Percentiles rank a stretch among this genome's conserved stretches.
Evolutionary conservation across 2,329 filamentous ascomycete genomes (phyloP).

Genomic region (Colletotrichum lini): DNA sequence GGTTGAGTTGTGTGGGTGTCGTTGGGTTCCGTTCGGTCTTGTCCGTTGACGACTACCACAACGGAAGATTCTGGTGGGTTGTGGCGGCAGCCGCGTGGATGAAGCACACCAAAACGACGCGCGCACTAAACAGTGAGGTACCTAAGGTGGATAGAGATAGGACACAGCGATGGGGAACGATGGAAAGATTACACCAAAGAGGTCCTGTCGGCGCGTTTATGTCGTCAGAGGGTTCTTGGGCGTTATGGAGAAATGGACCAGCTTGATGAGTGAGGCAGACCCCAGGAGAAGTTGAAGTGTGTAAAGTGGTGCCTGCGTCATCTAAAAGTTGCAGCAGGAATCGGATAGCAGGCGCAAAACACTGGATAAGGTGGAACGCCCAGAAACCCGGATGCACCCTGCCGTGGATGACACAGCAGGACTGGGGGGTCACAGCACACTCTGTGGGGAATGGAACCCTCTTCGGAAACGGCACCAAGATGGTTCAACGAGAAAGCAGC

Average conservation of each 20-base stretch:
- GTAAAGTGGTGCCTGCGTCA: conserved; percentile 30
- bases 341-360: not conserved
- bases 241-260: conserved; percentile 11
- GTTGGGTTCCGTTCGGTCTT: conserved; percentile 19
- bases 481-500: not conserved
- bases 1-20: conserved; percentile 1
- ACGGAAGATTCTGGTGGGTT: conserved; percentile 14
- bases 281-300: conserved; percentile 26
- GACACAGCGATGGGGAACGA: not conserved
- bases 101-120: not conserved
- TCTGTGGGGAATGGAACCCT: conserved; percentile 13
- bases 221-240: conserved; percentile 18
- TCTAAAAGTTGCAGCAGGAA: conserved; percentile 16
- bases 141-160: too few species aligned
- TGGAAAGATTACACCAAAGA: not conserved
- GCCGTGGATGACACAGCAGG: conserved; percentile 35
- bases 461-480: not conserved
- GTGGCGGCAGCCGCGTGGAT: conserved; percentile 27
- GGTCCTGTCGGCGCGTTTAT: not conserved
- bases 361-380: conserved; percentile 1
- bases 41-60: conserved; percentile 2
- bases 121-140: conserved; percentile 10
- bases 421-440: conserved; percentile 5
- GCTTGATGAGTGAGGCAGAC: conserved; percentile 30
- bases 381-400: conserved; percentile 31